phyloP scores from a whole-genome alignment of 2,329 filamentous ascomycete species.

The Arthrobotrys conoides region DNA sequence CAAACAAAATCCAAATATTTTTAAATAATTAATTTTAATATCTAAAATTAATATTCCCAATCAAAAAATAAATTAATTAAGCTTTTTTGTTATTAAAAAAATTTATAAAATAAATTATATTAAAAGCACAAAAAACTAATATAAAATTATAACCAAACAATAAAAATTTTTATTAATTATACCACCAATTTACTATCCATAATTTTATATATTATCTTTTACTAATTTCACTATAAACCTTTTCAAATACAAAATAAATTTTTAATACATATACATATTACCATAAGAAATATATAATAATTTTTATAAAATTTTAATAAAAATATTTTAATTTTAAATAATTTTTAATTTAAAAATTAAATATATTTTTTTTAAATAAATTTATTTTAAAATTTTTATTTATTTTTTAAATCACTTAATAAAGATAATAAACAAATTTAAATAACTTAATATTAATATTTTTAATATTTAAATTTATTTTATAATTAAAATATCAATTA shows the following conservation, averaged over 20 bases:
- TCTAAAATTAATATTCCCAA: background rate
- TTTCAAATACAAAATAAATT: background rate
- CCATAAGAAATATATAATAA: background rate
- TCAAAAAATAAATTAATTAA: background rate
- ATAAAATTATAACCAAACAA: background rate
- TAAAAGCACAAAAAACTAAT: background rate
- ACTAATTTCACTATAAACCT: background rate
- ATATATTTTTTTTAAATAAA: constrained; percentile 1
- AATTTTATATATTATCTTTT: constrained; percentile 4
- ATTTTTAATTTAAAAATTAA: constrained; percentile 2
- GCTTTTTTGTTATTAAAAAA: background rate
- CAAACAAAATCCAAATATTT: background rate
- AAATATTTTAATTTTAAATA: background rate
- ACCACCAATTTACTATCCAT: constrained; percentile 1
- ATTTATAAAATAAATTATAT: constrained; percentile 1
- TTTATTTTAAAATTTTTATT: constrained; percentile 11
- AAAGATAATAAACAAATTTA: constrained; percentile 28
- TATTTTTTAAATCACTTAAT: constrained; percentile 13
- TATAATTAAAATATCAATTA: no score
- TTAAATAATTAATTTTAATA: constrained; percentile 4
- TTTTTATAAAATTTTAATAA: background rate
- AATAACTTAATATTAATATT: constrained; percentile 31
- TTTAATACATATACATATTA: background rate
- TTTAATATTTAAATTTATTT: constrained; percentile 31
- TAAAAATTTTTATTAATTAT: background rate